Evolutionary conservation across 2,329 filamentous ascomycete genomes (phyloP).

Genomic region (Onygenales sp.): DNA sequence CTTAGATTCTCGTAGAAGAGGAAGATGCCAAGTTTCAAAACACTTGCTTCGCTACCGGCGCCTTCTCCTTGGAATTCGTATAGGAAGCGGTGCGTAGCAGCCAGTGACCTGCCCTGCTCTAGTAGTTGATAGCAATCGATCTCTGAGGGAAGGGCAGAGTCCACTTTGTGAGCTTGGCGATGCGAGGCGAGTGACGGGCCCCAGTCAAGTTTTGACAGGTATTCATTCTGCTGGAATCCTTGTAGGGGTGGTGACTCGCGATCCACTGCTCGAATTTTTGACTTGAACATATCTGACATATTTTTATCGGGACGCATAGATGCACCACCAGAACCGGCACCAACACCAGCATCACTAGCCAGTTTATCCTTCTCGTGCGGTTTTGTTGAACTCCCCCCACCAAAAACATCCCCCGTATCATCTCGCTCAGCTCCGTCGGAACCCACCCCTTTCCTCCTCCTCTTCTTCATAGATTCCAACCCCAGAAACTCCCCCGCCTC

Average conservation of each 20-base stretch:
- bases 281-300: background rate
- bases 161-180: background rate
- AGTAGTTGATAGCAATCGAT: too few relatives aligned
- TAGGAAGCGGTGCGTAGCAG: conserved; percentile 29
- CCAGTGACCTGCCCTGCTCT: conserved; percentile 18
- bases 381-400: background rate
- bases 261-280: too few relatives aligned
- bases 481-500: conserved; percentile 35
- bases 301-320: background rate
- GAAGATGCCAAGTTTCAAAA: conserved; percentile 20
- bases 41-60: conserved; percentile 17
- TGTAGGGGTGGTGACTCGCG: too few relatives aligned
- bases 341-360: background rate
- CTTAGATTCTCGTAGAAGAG: conserved; percentile 28
- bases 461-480: conserved; percentile 24
- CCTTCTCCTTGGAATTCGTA: conserved; percentile 13
- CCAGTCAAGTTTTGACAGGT: too few relatives aligned
- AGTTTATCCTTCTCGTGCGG: background rate
- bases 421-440: conserved; percentile 1
- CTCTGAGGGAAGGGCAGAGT: background rate
- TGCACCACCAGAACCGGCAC: background rate
- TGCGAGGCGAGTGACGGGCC: background rate
- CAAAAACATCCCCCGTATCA: background rate
- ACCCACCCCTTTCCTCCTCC: conserved; percentile 5
- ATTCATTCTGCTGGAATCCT: too few relatives aligned